Conservation (phyloP, 441 rosid species). For the Adansonia grandidieri region DNA sequence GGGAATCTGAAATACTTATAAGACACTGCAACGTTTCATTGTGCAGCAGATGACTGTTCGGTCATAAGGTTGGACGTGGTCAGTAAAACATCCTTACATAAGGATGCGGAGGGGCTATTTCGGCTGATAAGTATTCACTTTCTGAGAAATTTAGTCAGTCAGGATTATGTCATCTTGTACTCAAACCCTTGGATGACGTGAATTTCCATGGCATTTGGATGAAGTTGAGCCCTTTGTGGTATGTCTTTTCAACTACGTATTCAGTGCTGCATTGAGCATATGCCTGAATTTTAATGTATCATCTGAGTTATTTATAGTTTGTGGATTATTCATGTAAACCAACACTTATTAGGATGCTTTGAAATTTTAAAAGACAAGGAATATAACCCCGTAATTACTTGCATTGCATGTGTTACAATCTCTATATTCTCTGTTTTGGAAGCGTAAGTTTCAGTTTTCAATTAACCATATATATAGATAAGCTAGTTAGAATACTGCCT, state of each 20-base stretch:
- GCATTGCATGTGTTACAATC: background rate
- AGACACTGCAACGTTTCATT: slow-evolving; percentile 10
- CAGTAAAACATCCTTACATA: slow-evolving; percentile 28
- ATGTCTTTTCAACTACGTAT: slow-evolving; percentile 37
- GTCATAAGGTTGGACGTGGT: slow-evolving; percentile 29
- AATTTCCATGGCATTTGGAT: slow-evolving; percentile 62
- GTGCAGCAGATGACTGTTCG: slow-evolving; percentile 40
- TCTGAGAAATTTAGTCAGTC: slow-evolving; percentile 66
- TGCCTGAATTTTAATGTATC: slow-evolving; percentile 13
- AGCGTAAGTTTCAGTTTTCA: too few species aligned
- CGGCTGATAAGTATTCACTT: slow-evolving; percentile 45
- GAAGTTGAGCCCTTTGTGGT: slow-evolving; percentile 63
- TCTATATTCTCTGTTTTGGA: background rate
- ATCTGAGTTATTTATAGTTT: background rate
- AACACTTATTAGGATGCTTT: background rate
- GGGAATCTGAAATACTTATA: slow-evolving; percentile 13
- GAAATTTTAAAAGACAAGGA: background rate
- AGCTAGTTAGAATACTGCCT: background rate
- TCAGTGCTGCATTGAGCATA: slow-evolving; percentile 14
- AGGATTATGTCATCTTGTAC: slow-evolving; percentile 70
- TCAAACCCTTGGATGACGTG: slow-evolving; percentile 53
- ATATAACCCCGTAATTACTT: background rate
- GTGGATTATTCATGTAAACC: background rate
- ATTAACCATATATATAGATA: background rate
- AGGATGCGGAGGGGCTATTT: slow-evolving; percentile 33